Evolutionary conservation across 345 rosid species (phyloP), one percentile per base, ranked within the genome.

Genomic region (Boechera stricta): DNA sequence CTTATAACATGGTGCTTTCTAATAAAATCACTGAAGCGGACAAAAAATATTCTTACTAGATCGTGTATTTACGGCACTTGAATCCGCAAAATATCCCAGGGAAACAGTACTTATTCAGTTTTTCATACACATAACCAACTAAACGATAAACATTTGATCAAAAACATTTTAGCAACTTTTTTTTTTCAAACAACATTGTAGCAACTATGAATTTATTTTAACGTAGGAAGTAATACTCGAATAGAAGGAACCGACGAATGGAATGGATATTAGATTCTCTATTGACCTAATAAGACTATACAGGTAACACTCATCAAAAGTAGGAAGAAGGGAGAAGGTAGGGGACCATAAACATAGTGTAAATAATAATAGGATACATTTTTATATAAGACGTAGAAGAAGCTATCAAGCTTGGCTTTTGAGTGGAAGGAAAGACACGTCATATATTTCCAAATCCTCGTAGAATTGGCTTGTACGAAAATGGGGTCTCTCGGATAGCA

Each of bases 331-430:
- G 41, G 41, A 38, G 10, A 38, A 24, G 59, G 59, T 35, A 57
- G 66, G 67, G 67, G 67, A 57, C 79, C 61, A 48, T 47, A 45
- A 36, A 57, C 52, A 48, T 28, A 45, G 58, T 7, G 49, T 47
- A 64, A 49, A 18, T 31, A 54, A 45, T 11, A 53, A 45, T 11
- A 33, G 7, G 44, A 32, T 29, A 28, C 42, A 36, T 35, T 74
- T 74, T 57, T 38, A 36, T 67, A 75, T 58, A 48, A 67, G 35
- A 75, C 67, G 21, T 28, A 36, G 60, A 33, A 58, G 26, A 67
- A 67, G 67, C 73, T 36, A 65, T 21, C 49, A 65, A 75, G 59
- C 67, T 75, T 75, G 59, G 60, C 73, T 75, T 75, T 75, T 75
- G 60, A 58, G 52, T 47, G 24, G 68, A 58, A 57, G 1, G 24